Conservation (phyloP, 2,329 filamentous ascomycete genomes). For the Scedosporium boydii region DNA sequence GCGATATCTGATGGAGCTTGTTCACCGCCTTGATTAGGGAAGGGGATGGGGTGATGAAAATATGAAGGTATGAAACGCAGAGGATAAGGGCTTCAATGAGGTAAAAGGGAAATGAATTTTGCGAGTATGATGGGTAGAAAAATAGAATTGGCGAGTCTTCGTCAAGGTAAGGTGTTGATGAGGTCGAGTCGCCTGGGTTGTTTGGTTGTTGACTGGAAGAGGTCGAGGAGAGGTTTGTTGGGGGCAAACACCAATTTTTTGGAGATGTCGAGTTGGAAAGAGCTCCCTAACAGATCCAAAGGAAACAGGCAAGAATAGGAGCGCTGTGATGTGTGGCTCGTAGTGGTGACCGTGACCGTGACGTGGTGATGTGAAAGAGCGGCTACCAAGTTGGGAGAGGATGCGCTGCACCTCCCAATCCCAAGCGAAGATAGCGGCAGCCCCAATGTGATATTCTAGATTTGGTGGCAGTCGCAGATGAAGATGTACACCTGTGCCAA, state of each 20-base stretch:
- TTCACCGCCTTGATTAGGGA: background rate
- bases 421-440: background rate
- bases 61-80: background rate
- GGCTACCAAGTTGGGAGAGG: background rate
- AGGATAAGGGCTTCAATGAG: background rate
- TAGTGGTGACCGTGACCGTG: no score
- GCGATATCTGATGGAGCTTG: background rate
- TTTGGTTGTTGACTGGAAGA: background rate
- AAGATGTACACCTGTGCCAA: background rate
- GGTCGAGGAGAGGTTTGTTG: background rate
- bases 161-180: background rate
- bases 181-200: background rate
- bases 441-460: background rate
- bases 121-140: background rate
- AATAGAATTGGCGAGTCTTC: background rate
- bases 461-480: background rate
- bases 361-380: background rate
- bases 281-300: no score
- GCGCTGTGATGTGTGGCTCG: no score
- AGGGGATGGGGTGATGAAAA: background rate
- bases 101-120: background rate
- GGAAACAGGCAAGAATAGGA: no score
- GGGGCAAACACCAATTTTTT: no score
- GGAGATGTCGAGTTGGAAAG: no score
- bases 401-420: background rate